These are phyloP conservation scores for Globisporangium polare DNA, from an alignment of 352 stramenopile genomes.

Conservation along the genomic window DNA sequence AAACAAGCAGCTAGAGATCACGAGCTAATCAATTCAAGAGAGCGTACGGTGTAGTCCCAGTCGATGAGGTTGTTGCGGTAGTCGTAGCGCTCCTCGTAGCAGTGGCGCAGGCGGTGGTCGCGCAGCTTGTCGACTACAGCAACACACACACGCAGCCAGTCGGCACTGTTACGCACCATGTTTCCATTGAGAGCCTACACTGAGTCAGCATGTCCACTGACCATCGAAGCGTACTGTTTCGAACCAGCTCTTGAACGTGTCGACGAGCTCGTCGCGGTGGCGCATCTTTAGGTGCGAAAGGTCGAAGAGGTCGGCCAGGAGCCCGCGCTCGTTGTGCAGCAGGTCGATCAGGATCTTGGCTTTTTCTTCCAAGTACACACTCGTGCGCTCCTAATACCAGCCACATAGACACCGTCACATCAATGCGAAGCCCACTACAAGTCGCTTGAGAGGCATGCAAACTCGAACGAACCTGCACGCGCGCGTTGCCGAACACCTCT, in stretches of 20 bases:
- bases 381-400: constrained; percentile 64
- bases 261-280: constrained; percentile 85
- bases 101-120: constrained; percentile 86
- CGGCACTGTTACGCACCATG: not conserved
- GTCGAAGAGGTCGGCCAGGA: constrained; percentile 68
- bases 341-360: constrained; percentile 66
- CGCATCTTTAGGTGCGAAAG: constrained; percentile 88
- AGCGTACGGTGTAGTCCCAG: constrained; percentile 91
- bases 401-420: not conserved
- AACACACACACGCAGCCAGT: not conserved
- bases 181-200: not conserved
- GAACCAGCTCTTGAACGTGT: constrained; percentile 83
- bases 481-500: constrained; percentile 92
- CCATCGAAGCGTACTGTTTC: constrained; percentile 68
- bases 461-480: constrained; percentile 56
- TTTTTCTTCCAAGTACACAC: constrained; percentile 76
- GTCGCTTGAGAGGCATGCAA: not conserved
- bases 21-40: not conserved
- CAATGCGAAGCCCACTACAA: not conserved
- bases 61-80: constrained; percentile 91
- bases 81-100: constrained; percentile 93
- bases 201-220: constrained; percentile 12
- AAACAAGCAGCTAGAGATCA: not conserved
- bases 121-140: constrained; percentile 63
- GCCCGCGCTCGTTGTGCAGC: constrained; percentile 61